Base-by-base conservation (phyloP, 202 grass and related monocot genomes). In the Setaria viridis region DNA sequence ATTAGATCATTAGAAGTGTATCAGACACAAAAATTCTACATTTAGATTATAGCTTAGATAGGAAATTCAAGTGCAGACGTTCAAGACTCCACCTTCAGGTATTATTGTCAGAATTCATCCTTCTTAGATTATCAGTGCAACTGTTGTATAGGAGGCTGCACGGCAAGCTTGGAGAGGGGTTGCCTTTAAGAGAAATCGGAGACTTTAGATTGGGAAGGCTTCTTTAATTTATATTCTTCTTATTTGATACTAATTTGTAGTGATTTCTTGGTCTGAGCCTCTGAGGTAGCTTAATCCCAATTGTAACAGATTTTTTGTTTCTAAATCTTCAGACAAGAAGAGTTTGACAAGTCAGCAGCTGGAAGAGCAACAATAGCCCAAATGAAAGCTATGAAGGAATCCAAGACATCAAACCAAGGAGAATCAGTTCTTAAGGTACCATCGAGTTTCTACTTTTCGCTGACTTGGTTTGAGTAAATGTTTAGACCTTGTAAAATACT, bases 311-410 rank as follows among this genome's bases (percentile, higher is more conserved):
- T 9, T 10, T 42, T 21, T 80, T 84, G 72, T 77, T 34, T 4
- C 4, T 72, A 20, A 69, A 59, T 42, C 48, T 78, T 25, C 25
- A 25, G 25, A 25, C 25, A 25, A 25, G 25, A 25, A 25, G 25
- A 25, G 25, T 25, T 25, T 64, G 80, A 99, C 93, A 77, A 25
- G 25, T 25, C 25, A 25, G 25, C 25, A 25, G 25, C 25, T 25
- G 25, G 25, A 25, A 25, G 25, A 25, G 25, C 25, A 25, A 25
- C 25, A 25, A 25, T 25, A 25, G 25, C 25, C 25, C 25, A 25
- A 25, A 25, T 25, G 25, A 25, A 25, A 25, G 25, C 25, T 25
- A 25, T 25, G 25, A 25, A 25, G 25, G 25, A 25, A 25, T 25
- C 25, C 25, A 25, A 25, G 25, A 25, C 25, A 25, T 25, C 25